Percentiles rank a stretch among this genome's conserved stretches.
phyloP scores from a whole-genome alignment of 305 asterid genomes.

The Withania somnifera region DNA sequence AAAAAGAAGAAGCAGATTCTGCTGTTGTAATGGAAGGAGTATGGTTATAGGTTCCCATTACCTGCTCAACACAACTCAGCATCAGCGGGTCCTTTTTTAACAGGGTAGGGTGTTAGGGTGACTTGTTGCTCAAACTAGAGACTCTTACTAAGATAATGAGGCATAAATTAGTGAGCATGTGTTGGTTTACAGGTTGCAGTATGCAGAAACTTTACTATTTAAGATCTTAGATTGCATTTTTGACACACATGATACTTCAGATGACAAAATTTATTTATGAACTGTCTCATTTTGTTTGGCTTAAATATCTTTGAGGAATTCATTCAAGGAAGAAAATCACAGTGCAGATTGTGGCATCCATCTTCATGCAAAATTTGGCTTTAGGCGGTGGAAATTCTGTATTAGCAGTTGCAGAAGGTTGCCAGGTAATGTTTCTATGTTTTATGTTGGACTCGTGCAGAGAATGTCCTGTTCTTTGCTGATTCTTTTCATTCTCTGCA shows the following conservation, averaged over 20 bases:
- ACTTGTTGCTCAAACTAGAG: too few species aligned
- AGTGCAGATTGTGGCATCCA: constrained; percentile 76
- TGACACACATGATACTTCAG: neutral
- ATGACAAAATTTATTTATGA: neutral
- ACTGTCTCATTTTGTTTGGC: neutral
- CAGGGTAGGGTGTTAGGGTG: too few species aligned
- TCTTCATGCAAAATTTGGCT: constrained; percentile 42
- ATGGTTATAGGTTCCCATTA: too few species aligned
- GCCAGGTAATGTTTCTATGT: constrained; percentile 43
- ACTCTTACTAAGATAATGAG: too few species aligned
- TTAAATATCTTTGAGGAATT: neutral
- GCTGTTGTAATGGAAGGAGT: too few species aligned
- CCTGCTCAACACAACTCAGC: too few species aligned
- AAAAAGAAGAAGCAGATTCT: too few species aligned
- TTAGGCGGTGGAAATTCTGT: constrained; percentile 47
- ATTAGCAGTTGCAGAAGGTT: constrained; percentile 81
- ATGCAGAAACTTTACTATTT: neutral
- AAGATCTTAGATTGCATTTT: neutral
- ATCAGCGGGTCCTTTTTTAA: too few species aligned
- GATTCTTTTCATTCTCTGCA: constrained; percentile 1
- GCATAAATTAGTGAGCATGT: neutral
- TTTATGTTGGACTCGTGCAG: neutral
- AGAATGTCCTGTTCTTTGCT: neutral
- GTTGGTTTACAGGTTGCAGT: neutral
- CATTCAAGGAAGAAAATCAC: constrained; percentile 7